These are phyloP conservation scores for Pseudopyricularia cyperi DNA, from an alignment of 2,329 filamentous ascomycete species.

Conservation along the genomic window DNA sequence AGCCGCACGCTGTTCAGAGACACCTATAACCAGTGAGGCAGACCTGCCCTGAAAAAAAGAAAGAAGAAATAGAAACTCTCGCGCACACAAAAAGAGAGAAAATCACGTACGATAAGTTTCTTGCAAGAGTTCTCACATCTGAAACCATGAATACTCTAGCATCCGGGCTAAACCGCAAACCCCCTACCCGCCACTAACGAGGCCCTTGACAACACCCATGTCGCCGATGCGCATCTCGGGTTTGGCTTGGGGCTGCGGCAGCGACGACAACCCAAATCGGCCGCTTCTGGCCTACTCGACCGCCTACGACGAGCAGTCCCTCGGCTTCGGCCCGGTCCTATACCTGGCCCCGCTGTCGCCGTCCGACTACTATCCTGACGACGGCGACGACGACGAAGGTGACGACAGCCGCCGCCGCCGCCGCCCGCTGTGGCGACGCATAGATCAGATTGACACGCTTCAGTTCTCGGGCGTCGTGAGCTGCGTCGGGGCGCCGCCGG, in stretches of 20 bases:
- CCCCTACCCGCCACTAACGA: neutral
- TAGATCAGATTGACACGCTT: too few species aligned
- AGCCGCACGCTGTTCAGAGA: neutral
- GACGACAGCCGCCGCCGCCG: too few species aligned
- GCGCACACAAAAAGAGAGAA: neutral
- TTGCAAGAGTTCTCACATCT: too few species aligned
- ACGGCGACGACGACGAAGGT: too few species aligned
- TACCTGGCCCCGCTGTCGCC: neutral
- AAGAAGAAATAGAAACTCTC: conserved; percentile 11
- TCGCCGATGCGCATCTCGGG: neutral
- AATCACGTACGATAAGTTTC: neutral
- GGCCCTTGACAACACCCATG: neutral
- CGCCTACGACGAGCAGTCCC: too few species aligned
- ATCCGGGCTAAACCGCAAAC: neutral
- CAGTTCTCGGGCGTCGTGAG: neutral
- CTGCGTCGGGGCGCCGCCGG: neutral
- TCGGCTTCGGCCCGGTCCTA: too few species aligned
- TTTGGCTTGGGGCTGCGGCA: neutral
- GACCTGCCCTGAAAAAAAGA: neutral
- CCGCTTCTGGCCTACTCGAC: neutral
- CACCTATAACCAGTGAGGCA: neutral
- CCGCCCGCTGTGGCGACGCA: too few species aligned
- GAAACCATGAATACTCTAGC: too few species aligned
- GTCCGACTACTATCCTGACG: too few species aligned
- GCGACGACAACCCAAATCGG: neutral